Evolutionary conservation across 2,329 filamentous ascomycete genomes (phyloP).

Genomic region (Tolypocladium tropicale): DNA sequence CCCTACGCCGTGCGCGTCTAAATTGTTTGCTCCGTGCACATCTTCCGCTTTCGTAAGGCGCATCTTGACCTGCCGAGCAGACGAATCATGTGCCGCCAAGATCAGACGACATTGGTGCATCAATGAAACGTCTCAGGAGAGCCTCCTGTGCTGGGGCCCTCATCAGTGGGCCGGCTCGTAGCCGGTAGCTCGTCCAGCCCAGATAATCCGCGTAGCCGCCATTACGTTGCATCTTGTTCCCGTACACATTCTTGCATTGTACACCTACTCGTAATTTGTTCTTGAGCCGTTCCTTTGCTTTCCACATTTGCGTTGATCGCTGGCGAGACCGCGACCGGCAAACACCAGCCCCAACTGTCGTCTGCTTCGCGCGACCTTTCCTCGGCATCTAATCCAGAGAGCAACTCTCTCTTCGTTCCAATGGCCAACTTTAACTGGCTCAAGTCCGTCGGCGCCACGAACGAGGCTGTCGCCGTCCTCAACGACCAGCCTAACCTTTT

Average conservation of each 20-base stretch:
- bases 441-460: constrained; percentile 44
- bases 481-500: constrained; percentile 53
- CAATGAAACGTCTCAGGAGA: constrained; percentile 9
- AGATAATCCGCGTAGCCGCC: not conserved
- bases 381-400: not conserved
- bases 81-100: not conserved
- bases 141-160: constrained; percentile 1
- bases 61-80: not conserved
- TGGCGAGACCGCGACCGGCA: not conserved
- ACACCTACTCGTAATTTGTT: not conserved
- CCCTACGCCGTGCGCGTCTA: not conserved
- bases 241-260: not conserved
- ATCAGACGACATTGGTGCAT: constrained; percentile 1
- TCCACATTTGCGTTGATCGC: not conserved
- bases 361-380: not conserved
- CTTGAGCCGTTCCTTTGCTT: not conserved
- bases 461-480: constrained; percentile 46
- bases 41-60: not conserved
- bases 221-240: not conserved
- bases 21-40: not conserved
- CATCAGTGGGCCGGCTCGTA: not conserved
- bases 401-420: not conserved
- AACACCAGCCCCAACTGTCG: too few species aligned
- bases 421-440: constrained; percentile 50
- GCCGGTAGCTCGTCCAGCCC: not conserved